Base-by-base conservation (phyloP, 306 rosid genomes). In the Urtica urens region DNA sequence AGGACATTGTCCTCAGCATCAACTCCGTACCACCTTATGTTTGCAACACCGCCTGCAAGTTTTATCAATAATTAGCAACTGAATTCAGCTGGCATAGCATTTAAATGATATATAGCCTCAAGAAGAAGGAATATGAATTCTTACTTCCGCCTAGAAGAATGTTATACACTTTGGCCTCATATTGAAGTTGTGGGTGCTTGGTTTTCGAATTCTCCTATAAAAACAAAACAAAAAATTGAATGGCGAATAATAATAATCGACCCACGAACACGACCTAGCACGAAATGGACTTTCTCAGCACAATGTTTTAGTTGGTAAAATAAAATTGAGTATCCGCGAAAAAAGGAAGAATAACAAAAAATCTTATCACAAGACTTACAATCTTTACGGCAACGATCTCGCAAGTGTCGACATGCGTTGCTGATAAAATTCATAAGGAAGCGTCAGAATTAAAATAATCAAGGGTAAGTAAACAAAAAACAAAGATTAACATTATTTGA, bases 101-200 rank as follows among this genome's bases (percentile, higher is more conserved):
- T 42, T n/a, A 7, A 47, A 47, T 18, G 20, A 25, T 2, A 47
- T 10, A 12, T 4, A 24, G 18, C 10, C 27, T 25, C 52, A 13
- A 5, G 27, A 4, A 33, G 16, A 47, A 47, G 17, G 0, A 2
- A 22, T 6, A 22, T 34, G 4, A 14, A 7, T 42, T 49, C 94
- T 49, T 81, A 90, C 97, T 84, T 81, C 95, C 97, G 75, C 93
- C 93, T 58, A 77, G 93, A 52, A 90, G 95, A 50, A 75, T 81
- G 46, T 72, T 79, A 58, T 90, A 90, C 24, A 90, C 68, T 66
- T 90, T 90, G 22, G 97, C 97, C 67, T 90, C 97, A 15, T 81
- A 90, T 43, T 84, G 87, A 62, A 84, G 60, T 21, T 90, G 97
- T 0, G 97, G 93, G 69, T 90, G 97, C 74, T 84, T 90, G 23